These are phyloP conservation scores for Byssothecium circinans DNA, from an alignment of 2,329 filamentous ascomycete species.

Conservation along the genomic window DNA sequence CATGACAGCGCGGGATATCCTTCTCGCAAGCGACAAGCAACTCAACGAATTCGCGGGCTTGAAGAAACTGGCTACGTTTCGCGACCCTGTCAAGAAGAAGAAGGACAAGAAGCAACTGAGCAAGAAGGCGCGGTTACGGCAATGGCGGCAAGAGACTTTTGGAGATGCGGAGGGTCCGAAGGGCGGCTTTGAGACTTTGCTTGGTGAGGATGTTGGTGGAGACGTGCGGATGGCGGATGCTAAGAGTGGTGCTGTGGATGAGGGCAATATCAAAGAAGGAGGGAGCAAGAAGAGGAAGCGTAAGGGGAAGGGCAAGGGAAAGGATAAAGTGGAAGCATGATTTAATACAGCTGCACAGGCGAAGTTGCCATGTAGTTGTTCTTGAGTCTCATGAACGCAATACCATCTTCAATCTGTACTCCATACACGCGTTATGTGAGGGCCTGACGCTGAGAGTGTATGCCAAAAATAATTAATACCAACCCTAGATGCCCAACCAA, in stretches of 20 bases:
- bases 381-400: too few species aligned
- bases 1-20: conserved; percentile 84
- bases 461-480: too few species aligned
- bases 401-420: not conserved
- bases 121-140: conserved; percentile 86
- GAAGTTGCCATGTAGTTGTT: too few species aligned
- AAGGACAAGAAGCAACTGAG: conserved; percentile 85
- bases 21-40: conserved; percentile 81
- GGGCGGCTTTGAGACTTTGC: conserved; percentile 43
- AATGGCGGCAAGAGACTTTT: conserved; percentile 78
- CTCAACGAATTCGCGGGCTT: conserved; percentile 90
- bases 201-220: conserved; percentile 16
- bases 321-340: conserved; percentile 1
- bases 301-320: conserved; percentile 9
- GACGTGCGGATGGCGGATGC: not conserved
- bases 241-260: not conserved
- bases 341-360: not conserved
- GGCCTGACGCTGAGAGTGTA: too few species aligned
- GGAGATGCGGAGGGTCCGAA: conserved; percentile 59
- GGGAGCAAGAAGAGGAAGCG: conserved; percentile 30
- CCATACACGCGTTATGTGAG: too few species aligned
- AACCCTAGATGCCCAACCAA: too few species aligned
- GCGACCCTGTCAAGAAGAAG: conserved; percentile 84
- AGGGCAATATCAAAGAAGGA: conserved; percentile 20
- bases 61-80: conserved; percentile 91